These are phyloP conservation scores for Xanthoparmelia taractica DNA, from an alignment of 495 filamentous ascomycete species.

Conservation along the genomic window DNA sequence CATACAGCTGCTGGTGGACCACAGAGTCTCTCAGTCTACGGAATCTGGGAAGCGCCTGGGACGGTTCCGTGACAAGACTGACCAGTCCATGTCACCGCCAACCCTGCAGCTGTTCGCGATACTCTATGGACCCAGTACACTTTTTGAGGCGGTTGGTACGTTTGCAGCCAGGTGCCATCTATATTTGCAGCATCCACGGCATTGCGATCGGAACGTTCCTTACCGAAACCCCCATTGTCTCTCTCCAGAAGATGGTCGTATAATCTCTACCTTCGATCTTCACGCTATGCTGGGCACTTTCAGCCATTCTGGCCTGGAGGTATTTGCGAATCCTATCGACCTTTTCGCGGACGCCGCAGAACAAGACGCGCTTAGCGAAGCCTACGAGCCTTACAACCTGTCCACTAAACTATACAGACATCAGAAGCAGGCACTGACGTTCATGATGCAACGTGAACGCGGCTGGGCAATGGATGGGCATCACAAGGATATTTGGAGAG, in stretches of 20 bases:
- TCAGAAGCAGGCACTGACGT: slow-evolving; percentile 40
- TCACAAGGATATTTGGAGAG: slow-evolving; percentile 26
- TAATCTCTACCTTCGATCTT: slow-evolving; percentile 7
- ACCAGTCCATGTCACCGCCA: not conserved
- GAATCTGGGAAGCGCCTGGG: no score
- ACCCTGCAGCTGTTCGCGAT: slow-evolving; percentile 2
- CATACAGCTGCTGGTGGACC: not conserved
- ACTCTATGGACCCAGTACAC: slow-evolving; percentile 12
- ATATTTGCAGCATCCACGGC: slow-evolving; percentile 35
- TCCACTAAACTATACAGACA: slow-evolving; percentile 28
- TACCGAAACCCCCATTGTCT: slow-evolving; percentile 42
- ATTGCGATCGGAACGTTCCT: slow-evolving; percentile 29
- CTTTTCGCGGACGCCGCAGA: slow-evolving; percentile 13
- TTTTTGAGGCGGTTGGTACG: slow-evolving; percentile 14
- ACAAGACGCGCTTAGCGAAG: slow-evolving; percentile 17
- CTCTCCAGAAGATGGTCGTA: slow-evolving; percentile 17
- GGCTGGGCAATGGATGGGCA: slow-evolving; percentile 30
- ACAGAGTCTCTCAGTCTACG: not conserved
- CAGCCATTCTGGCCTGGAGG: not conserved
- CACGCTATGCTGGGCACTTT: not conserved
- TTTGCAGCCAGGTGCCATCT: slow-evolving; percentile 19
- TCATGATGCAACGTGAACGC: slow-evolving; percentile 35
- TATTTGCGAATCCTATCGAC: slow-evolving; percentile 12
- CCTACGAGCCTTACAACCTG: slow-evolving; percentile 3
- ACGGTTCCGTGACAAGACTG: not conserved